Evolutionary conservation across 148 eudicot species (phyloP).

Genomic region (Agrostemma githago): DNA sequence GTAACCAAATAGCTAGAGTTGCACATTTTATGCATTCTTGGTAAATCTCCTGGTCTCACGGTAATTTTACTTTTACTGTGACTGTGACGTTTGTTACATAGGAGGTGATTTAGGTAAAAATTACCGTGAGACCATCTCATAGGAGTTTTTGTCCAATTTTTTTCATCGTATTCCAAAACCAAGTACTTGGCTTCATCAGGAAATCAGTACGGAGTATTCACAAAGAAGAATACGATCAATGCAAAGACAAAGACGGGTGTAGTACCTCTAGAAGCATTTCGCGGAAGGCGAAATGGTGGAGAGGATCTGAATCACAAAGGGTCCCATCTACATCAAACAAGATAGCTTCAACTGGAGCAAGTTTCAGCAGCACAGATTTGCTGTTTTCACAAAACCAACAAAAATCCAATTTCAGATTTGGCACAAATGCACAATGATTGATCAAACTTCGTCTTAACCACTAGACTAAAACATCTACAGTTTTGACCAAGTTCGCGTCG

Average conservation of each 20-base stretch:
- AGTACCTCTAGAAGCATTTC: constrained; percentile 81
- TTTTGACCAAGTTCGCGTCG: background rate
- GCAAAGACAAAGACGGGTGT: background rate
- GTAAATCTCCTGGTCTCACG: no score
- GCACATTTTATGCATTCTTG: constrained; percentile 12
- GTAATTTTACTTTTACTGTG: no score
- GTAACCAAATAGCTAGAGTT: background rate
- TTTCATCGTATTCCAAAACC: background rate
- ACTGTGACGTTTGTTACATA: no score
- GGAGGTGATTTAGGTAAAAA: no score
- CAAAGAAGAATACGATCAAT: background rate
- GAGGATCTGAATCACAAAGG: constrained; percentile 92
- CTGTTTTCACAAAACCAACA: constrained; percentile 32
- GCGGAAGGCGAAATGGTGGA: constrained; percentile 67
- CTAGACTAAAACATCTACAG: background rate
- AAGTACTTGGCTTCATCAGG: background rate
- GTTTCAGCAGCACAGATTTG: constrained; percentile 41
- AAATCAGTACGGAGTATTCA: background rate
- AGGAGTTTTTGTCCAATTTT: no score
- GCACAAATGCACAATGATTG: no score
- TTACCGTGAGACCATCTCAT: no score
- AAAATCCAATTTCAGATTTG: constrained; percentile 5
- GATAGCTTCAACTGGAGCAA: constrained; percentile 82
- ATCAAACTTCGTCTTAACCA: no score
- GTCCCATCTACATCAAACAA: constrained; percentile 92